These are phyloP conservation scores for Fusarium falciforme DNA, from an alignment of 2,329 filamentous ascomycete genomes.

Conservation along the genomic window DNA sequence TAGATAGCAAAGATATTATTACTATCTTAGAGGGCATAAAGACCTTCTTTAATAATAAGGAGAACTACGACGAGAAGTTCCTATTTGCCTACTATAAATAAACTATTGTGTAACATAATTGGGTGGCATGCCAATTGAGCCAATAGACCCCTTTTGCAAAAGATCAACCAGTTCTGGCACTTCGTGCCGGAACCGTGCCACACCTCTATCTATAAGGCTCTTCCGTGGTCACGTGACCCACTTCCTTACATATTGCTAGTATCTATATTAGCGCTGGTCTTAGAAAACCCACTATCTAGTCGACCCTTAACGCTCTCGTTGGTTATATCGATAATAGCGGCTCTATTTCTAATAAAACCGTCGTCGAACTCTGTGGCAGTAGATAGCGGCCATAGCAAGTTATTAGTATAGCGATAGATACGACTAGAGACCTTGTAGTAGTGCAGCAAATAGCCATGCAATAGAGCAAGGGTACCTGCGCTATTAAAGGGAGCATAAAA, in stretches of 20 bases:
- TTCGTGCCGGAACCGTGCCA: no score
- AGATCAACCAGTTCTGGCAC: no score
- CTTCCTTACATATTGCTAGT: no score
- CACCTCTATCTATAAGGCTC: no score
- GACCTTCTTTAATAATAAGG: slow-evolving; percentile 17
- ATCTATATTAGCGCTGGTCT: slow-evolving; percentile 25
- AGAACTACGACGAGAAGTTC: slow-evolving; percentile 36
- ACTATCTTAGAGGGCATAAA: not conserved
- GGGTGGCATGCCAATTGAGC: no score
- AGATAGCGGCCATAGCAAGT: not conserved
- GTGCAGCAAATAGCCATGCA: not conserved
- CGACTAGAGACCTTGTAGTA: not conserved
- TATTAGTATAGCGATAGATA: not conserved
- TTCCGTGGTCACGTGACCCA: no score
- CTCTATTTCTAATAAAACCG: not conserved
- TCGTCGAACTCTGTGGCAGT: not conserved
- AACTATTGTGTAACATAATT: no score
- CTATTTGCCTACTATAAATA: slow-evolving; percentile 28
- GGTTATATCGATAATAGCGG: not conserved
- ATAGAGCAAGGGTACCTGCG: not conserved
- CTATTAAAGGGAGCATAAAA: not conserved
- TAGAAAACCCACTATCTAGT: slow-evolving; percentile 11
- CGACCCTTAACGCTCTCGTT: not conserved
- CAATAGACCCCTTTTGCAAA: no score
- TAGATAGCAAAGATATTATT: not conserved